Conservation (phyloP, 2,329 filamentous ascomycete genomes). For the Colletotrichum falcatum region DNA sequence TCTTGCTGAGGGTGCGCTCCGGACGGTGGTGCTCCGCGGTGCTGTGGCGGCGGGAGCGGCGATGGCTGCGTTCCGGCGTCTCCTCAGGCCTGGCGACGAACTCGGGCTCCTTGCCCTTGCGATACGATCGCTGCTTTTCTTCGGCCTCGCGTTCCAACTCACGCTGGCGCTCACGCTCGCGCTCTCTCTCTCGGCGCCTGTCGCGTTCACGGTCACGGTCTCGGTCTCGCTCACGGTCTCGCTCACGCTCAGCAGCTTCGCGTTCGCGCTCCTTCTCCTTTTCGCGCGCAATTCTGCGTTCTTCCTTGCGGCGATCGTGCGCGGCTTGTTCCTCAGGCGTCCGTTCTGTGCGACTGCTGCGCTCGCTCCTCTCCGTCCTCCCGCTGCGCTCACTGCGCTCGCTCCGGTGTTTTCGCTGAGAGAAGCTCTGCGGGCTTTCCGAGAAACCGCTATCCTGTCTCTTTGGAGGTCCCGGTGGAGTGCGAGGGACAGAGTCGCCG, state of each 20-base stretch:
- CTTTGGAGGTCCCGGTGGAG: constrained; percentile 54
- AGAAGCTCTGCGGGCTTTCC: constrained; percentile 49
- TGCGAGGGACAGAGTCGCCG: constrained; percentile 47
- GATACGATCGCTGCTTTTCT: constrained; percentile 37
- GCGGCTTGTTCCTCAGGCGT: constrained; percentile 63
- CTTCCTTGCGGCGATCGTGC: constrained; percentile 62
- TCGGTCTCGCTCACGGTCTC: constrained; percentile 23
- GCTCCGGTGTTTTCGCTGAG: constrained; percentile 30
- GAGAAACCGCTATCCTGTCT: constrained; percentile 61
- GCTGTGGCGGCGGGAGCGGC: constrained; percentile 57
- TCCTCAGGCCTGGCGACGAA: constrained; percentile 32
- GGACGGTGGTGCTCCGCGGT: constrained; percentile 51
- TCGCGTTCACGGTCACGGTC: constrained; percentile 18
- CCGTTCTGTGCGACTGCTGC: constrained; percentile 46
- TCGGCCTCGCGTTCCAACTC: constrained; percentile 16
- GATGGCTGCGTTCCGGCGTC: constrained; percentile 47
- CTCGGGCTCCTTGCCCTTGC: constrained; percentile 53
- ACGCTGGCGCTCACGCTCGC: constrained; percentile 45
- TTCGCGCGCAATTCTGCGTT: constrained; percentile 50
- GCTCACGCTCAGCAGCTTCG: constrained; percentile 34
- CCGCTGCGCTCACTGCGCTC: constrained; percentile 42
- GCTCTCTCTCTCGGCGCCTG: constrained; percentile 40
- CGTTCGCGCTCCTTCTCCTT: constrained; percentile 40
- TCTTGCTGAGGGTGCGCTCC: constrained; percentile 43
- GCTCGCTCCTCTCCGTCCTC: constrained; percentile 30